These are phyloP conservation scores for Euphorbia tirucalli DNA, from an alignment of 345 rosid species.

Conservation along the genomic window DNA sequence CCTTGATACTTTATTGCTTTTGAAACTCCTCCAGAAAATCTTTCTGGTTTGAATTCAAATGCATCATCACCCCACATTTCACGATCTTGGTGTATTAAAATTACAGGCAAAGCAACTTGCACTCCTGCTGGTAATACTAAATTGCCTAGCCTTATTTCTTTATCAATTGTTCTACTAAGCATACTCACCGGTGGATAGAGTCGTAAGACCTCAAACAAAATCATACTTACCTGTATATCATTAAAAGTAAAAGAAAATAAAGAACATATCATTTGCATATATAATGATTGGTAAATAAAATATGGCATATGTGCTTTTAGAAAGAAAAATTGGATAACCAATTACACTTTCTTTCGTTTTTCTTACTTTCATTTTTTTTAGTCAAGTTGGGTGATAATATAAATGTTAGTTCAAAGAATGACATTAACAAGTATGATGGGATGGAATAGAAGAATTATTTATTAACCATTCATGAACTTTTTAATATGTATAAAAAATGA, in stretches of 20 bases:
- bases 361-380: too few species aligned
- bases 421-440: too few species aligned
- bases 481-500: too few species aligned
- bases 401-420: too few species aligned
- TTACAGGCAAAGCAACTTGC: not conserved
- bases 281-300: too few species aligned
- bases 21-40: constrained; percentile 41
- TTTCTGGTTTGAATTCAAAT: constrained; percentile 39
- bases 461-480: too few species aligned
- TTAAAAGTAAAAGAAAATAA: not conserved
- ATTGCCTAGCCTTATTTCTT: constrained; percentile 12
- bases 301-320: not conserved
- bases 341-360: too few species aligned
- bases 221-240: constrained; percentile 19
- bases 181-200: constrained; percentile 6
- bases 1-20: constrained; percentile 34
- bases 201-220: constrained; percentile 24
- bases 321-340: too few species aligned
- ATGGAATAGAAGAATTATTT: too few species aligned
- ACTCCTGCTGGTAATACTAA: constrained; percentile 13
- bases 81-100: constrained; percentile 16
- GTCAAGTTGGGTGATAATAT: too few species aligned
- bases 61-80: constrained; percentile 21
- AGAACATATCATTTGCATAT: not conserved
- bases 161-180: not conserved